Base-by-base conservation (phyloP, 2,329 filamentous ascomycete genomes). In the Paraconiothyrium sp. region DNA sequence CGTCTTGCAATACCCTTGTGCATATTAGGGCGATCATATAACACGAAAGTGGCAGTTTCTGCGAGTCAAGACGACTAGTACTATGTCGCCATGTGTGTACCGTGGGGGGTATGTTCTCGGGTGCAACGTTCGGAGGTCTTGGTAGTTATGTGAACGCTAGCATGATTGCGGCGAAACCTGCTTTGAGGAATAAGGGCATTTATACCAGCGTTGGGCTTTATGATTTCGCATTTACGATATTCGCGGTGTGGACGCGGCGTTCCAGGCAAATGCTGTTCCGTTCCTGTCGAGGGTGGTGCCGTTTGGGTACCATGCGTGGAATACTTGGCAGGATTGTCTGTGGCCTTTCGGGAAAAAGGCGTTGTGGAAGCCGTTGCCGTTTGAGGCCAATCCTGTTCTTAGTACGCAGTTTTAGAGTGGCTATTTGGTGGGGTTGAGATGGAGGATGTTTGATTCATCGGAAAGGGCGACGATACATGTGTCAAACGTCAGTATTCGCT, bases 261-360 rank as follows among this genome's bases (percentile, higher is more conserved):
- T 50, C 13, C 47, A 50, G 47, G 47, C 47, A 30, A 50, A 50
- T 35, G 16, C 13, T 27, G 27, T 50, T 9, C 24, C 24, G 27
- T 50, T 50, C 30, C 20, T 50, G 16, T 14, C 13, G 27, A n/a
- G 47, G 47, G 27, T 49, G 24, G 30, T 50, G 47, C 47, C 30
- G 47, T 35, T 50, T 50, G 47, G 47, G 47, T 50, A 50, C 27
- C 47, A 49, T 34, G 47, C 47, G 24, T 49, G 47, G 47, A 35
- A 50, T 11, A 50, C 30, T 3, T 50, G 47, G 47, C 30, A 50
- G 47, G 47, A 50, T n/a, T 20, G 27, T 20, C 32, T 50, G 30
- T 50, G 47, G 30, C 27, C 13, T n/a, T 50, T 50, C 35, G 30
- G 47, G 47, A 50, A 16, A n/a, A 50, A 35, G 30, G 47, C 30